Evolutionary conservation across 805 yeast species (phyloP), one percentile per base, ranked within the genome.

Genomic region (Wickerhamiella kazuoi): DNA sequence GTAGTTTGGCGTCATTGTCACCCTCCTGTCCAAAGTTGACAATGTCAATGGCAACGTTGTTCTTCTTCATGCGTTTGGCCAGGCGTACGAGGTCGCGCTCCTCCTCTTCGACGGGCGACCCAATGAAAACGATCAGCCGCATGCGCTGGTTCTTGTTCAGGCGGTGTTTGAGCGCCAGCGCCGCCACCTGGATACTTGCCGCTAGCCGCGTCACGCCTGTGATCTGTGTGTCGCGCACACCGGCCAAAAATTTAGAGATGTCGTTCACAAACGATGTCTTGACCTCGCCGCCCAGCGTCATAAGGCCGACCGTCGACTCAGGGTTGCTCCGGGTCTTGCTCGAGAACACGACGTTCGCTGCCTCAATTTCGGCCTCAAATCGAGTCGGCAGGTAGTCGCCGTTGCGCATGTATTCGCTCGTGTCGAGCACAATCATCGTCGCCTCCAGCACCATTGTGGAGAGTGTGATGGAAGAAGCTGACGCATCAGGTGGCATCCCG

Each of bases 401-500:
- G 56, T 90, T 90, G 53, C 98, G 71, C 73, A 86, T 80, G 60
- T 69, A 87, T 63, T 90, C 98, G 38, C 95, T 83, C 67, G 84
- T 87, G 66, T 90, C 99, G 54, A 90, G 62, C 65, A 84, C 82
- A 46, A 90, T 72, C 79, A 90, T 86, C 14, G 95, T 80, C 46
- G 97, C 97, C 63, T 90, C 98, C 52, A 86, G 71, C 46, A 79
- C 95, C 96, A 84, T 84, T 35, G 34, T 36, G 34, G 7, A 17
- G 13, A 17, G 17, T 31, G 34, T 29, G 17, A 29, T 14, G 31
- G 26, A 23, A 23, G 26, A 23, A 23, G 26, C 26, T 23, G 26
- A 23, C 26, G 26, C 26, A 23, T 6, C 26, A 23, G 9, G 26
- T 23, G 9, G n/a, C n/a, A n/a, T n/a, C n/a, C n/a, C n/a, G n/a